phyloP scores from a whole-genome alignment of 352 stramenopile species.

The Phytophthora cryptogea region DNA sequence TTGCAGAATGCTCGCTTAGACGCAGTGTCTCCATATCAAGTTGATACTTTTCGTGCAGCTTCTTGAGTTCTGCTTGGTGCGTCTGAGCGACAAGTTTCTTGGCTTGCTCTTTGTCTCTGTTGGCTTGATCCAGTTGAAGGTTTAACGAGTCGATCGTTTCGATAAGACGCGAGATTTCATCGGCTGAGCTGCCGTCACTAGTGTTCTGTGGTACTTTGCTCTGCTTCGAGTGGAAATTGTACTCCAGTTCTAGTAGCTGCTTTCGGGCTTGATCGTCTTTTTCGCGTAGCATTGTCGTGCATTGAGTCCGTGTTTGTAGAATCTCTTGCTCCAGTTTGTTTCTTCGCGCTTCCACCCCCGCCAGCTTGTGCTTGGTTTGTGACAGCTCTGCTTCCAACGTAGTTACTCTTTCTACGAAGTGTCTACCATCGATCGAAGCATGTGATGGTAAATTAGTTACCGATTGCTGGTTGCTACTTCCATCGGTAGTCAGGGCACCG shows the following conservation, averaged over 20 bases:
- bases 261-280: constrained; percentile 66
- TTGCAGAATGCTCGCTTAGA: constrained; percentile 63
- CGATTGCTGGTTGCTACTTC: constrained; percentile 22
- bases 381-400: constrained; percentile 38
- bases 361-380: constrained; percentile 31
- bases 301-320: constrained; percentile 43
- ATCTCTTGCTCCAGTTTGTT: constrained; percentile 56
- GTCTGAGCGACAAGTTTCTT: constrained; percentile 38
- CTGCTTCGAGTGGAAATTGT: constrained; percentile 44
- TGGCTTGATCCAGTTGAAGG: constrained; percentile 56
- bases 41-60: constrained; percentile 68
- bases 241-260: constrained; percentile 55
- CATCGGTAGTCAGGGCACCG: background rate
- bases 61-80: constrained; percentile 65
- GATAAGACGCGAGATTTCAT: constrained; percentile 61
- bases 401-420: constrained; percentile 11
- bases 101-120: constrained; percentile 41
- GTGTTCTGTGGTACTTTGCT: constrained; percentile 26
- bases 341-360: constrained; percentile 30
- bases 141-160: constrained; percentile 77
- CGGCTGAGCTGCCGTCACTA: constrained; percentile 18
- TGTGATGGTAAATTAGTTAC: background rate
- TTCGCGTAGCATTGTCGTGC: constrained; percentile 43
- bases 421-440: background rate
- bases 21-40: constrained; percentile 68